A percentile compares a stretch with the other conserved stretches of the same genome.
Evolutionary conservation across 2,329 filamentous ascomycete genomes (phyloP).

Genomic region (Cladosporium sp.): DNA sequence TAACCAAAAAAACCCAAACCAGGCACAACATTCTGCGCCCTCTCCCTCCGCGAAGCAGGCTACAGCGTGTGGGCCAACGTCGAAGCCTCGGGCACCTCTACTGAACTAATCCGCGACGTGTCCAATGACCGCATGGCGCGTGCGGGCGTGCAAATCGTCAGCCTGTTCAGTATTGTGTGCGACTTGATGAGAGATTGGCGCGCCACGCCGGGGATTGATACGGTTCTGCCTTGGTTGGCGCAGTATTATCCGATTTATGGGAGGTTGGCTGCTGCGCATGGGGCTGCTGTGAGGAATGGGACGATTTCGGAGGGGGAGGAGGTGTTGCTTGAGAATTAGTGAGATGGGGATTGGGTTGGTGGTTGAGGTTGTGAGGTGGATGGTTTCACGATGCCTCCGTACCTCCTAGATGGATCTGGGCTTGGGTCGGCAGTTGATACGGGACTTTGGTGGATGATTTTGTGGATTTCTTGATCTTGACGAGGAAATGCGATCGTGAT

Average conservation of each 20-base stretch:
- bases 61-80: slow-evolving; percentile 71
- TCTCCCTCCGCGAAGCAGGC: slow-evolving; percentile 65
- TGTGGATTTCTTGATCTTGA: no score
- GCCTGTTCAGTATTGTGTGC: slow-evolving; percentile 58
- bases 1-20: background rate
- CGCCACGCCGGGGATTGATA: slow-evolving; percentile 44
- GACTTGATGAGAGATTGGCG: slow-evolving; percentile 71
- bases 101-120: slow-evolving; percentile 55
- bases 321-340: slow-evolving; percentile 17
- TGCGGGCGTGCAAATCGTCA: slow-evolving; percentile 61
- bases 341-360: background rate
- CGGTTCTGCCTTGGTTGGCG: slow-evolving; percentile 61
- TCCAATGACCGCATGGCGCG: slow-evolving; percentile 63
- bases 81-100: slow-evolving; percentile 65
- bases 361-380: no score
- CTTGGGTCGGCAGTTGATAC: no score
- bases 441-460: no score
- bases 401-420: no score
- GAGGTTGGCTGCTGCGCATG: slow-evolving; percentile 57
- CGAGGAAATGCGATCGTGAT: no score
- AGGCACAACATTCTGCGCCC: slow-evolving; percentile 65
- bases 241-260: slow-evolving; percentile 62
- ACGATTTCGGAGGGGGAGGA: slow-evolving; percentile 54
- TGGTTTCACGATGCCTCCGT: no score
- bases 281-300: slow-evolving; percentile 56